Base-by-base conservation (phyloP, 2,329 filamentous ascomycete species). In the Aspergillus viridinutans region DNA sequence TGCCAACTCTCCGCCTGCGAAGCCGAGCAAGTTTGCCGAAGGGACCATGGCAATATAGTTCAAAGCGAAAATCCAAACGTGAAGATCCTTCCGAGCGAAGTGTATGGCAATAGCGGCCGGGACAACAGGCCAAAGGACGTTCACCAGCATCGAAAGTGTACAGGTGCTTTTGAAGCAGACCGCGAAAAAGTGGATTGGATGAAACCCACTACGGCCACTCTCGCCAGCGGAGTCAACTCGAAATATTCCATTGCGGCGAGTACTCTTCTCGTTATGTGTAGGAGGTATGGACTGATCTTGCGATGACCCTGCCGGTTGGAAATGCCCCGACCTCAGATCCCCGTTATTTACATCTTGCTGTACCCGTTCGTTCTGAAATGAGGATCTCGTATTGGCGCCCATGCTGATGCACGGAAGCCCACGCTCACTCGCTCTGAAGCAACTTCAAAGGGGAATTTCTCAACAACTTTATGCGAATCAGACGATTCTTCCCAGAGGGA, bases 1-100 rank as follows among this genome's bases (percentile, higher is more conserved):
- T 1, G 88, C 84, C 58, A 90, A 74, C 69, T 90, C 86, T 61
- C 88, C 84, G 14, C 88, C 87, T 5, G 87, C 85, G 65, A 92
- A 92, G 0, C 89, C 89, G 53, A 92, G 81, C 56, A 90, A 72
- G 66, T 92, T 92, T 55, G 89, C 89, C 50, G 86, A 85, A 0
- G 89, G 89, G 1, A 92, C 79, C 86, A 92, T 92, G 63, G 87
- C 87, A 58, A 92, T 82, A 69, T 91, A 92, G 50, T 86, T 86
- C 56, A 90, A 80, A 52, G 83, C 79, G 74, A 92, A 92, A 53
- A 87, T 83, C 71, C 82, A 81, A 1, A 89, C 74, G 63, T 89
- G 80, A 57, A 81, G 74, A 25, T 87, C 78, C 0, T 79, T 79
- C 21, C 77, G 76, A 48, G 79, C 79, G 61, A 83, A 85, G 61